These are phyloP conservation scores for Andrographis paniculata DNA, from an alignment of 305 asterid genomes.

Conservation along the genomic window DNA sequence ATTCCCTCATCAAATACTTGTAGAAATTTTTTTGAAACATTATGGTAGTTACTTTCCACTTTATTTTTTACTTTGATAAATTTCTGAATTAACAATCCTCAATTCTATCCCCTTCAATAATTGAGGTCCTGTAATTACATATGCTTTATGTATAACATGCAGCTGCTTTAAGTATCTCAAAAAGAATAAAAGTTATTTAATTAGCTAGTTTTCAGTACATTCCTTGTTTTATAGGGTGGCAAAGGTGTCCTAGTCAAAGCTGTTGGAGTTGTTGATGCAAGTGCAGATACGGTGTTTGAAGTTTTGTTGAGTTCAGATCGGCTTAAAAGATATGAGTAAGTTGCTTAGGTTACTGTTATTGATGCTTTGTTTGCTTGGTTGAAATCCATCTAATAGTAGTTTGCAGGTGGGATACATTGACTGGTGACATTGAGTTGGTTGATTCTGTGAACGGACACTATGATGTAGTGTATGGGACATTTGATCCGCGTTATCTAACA, in stretches of 20 bases:
- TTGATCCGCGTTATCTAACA: constrained; percentile 67
- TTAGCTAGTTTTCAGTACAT: not conserved
- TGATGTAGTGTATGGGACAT: constrained; percentile 89
- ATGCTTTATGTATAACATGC: not conserved
- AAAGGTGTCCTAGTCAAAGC: constrained; percentile 90
- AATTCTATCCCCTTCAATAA: not conserved
- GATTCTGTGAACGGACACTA: constrained; percentile 75
- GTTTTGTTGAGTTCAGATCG: constrained; percentile 69
- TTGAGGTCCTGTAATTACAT: not conserved
- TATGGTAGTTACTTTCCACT: too few relatives aligned
- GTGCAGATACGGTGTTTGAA: constrained; percentile 89
- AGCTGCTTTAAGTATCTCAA: constrained; percentile 4
- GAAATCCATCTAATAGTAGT: constrained; percentile 27
- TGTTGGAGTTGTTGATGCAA: constrained; percentile 90
- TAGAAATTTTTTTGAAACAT: too few relatives aligned
- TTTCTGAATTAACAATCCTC: not conserved
- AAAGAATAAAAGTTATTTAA: not conserved
- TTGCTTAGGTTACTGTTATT: constrained; percentile 11
- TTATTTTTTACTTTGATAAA: not conserved
- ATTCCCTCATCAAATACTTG: too few relatives aligned
- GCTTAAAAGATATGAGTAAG: constrained; percentile 85
- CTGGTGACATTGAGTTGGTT: constrained; percentile 85
- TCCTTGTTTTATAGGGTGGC: constrained; percentile 46
- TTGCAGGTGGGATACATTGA: constrained; percentile 94
- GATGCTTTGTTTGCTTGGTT: constrained; percentile 5